Evolutionary conservation across 2,329 filamentous ascomycete genomes (phyloP).

Genomic region (Talaromyces sp.): DNA sequence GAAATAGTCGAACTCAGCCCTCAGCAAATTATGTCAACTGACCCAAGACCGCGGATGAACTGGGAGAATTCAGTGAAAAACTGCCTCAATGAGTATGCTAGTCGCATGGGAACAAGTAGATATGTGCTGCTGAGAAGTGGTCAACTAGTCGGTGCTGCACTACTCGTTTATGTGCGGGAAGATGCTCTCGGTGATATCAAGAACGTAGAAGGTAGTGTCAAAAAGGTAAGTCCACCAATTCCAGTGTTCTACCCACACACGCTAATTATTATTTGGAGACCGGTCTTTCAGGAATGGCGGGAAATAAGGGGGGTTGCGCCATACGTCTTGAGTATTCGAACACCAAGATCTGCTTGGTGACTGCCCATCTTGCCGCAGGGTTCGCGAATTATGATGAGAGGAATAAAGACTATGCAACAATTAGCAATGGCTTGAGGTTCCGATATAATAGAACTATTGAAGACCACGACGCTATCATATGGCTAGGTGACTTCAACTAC

Average conservation of each 20-base stretch:
- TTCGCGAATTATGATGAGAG: constrained; percentile 96
- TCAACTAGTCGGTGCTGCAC: constrained; percentile 87
- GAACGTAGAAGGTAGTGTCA: constrained; percentile 93
- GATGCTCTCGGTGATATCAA: constrained; percentile 78
- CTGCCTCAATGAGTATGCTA: constrained; percentile 71
- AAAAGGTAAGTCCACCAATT: constrained; percentile 58
- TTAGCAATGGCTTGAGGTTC: constrained; percentile 81
- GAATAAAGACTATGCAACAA: constrained; percentile 88
- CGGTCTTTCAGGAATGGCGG: constrained; percentile 93
- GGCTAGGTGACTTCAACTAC: constrained; percentile 98
- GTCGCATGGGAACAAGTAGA: constrained; percentile 63
- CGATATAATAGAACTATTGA: constrained; percentile 88
- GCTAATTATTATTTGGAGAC: constrained; percentile 47
- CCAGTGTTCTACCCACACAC: neutral
- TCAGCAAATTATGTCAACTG: constrained; percentile 98
- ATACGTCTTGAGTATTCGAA: constrained; percentile 94
- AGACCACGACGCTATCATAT: constrained; percentile 86
- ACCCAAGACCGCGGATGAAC: constrained; percentile 75
- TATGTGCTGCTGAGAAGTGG: constrained; percentile 90
- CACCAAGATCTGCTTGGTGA: constrained; percentile 91
- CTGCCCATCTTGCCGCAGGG: constrained; percentile 90
- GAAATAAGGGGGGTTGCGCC: constrained; percentile 95
- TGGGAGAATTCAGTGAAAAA: constrained; percentile 82
- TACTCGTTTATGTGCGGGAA: constrained; percentile 85
- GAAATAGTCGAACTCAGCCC: constrained; percentile 98